These are phyloP conservation scores for Aspergillus aculeatus DNA, from an alignment of 2,329 filamentous ascomycete species.

Conservation along the genomic window DNA sequence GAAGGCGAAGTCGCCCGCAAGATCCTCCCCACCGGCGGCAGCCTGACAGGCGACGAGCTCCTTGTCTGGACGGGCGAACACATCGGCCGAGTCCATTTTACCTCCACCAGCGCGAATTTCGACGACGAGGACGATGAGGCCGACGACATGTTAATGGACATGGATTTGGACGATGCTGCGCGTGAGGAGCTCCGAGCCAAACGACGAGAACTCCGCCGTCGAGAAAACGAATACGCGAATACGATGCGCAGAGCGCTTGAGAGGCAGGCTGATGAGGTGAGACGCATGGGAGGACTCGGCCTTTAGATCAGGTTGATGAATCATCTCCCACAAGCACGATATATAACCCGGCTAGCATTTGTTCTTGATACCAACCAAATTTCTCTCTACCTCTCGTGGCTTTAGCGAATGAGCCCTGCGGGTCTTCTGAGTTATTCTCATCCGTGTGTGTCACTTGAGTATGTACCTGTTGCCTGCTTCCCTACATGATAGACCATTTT, in stretches of 20 bases:
- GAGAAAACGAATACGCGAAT: conserved; percentile 59
- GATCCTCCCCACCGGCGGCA: conserved; percentile 61
- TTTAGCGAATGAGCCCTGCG: background rate
- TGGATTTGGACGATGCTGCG: conserved; percentile 26
- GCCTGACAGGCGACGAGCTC: conserved; percentile 61
- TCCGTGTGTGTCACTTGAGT: background rate
- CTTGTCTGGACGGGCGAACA: conserved; percentile 86
- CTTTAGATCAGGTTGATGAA: conserved; percentile 5
- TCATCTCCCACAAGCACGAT: background rate
- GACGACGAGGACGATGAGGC: conserved; percentile 41
- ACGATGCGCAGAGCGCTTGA: conserved; percentile 74
- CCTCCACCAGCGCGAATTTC: conserved; percentile 44
- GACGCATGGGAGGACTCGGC: conserved; percentile 60
- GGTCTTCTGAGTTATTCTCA: background rate
- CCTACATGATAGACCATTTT: too few species aligned
- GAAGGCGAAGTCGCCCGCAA: conserved; percentile 74
- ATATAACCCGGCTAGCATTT: background rate
- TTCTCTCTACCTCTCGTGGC: background rate
- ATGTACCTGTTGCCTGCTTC: background rate
- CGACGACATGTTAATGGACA: conserved; percentile 29
- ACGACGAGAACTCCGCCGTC: conserved; percentile 34
- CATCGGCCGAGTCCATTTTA: conserved; percentile 68
- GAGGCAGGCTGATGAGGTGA: conserved; percentile 74
- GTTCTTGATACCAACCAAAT: background rate
- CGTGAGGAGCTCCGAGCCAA: conserved; percentile 32